phyloP scores from a whole-genome alignment of 352 stramenopile species.

The Phytopythium mirpurense region DNA sequence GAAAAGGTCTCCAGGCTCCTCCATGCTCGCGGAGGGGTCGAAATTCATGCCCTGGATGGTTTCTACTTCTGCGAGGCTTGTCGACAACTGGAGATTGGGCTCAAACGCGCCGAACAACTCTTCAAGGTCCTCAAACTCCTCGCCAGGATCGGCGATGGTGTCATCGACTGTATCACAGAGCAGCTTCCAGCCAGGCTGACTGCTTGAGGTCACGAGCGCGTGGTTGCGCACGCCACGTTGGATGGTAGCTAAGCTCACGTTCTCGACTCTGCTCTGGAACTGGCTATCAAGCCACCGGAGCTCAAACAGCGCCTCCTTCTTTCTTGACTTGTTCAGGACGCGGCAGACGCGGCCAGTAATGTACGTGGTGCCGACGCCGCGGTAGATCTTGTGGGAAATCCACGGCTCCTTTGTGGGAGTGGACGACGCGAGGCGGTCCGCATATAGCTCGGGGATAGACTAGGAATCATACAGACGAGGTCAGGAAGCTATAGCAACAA shows the following conservation, averaged over 20 bases:
- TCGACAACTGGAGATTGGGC: neutral
- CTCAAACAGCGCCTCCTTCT: conserved; percentile 11
- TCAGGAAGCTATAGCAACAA: no score
- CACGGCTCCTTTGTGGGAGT: no score
- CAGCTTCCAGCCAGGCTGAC: no score
- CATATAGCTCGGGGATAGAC: no score
- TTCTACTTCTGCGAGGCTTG: conserved; percentile 5
- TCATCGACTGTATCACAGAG: no score
- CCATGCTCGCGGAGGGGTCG: neutral
- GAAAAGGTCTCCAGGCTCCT: conserved; percentile 4
- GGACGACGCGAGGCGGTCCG: no score
- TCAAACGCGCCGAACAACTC: neutral
- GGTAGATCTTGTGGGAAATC: no score
- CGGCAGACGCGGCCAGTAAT: conserved; percentile 6
- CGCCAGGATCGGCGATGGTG: no score
- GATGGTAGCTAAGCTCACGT: conserved; percentile 1
- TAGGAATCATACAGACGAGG: no score
- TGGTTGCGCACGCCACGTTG: conserved; percentile 12
- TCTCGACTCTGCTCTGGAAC: conserved; percentile 12
- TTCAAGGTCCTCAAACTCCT: neutral
- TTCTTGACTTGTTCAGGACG: conserved; percentile 3
- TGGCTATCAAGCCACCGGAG: conserved; percentile 12
- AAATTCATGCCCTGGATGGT: conserved; percentile 8
- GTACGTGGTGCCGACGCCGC: conserved; percentile 5
- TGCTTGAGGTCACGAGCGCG: no score